Evolutionary conservation across 2,329 filamentous ascomycete species (phyloP), one percentile per base, ranked within the genome.

Genomic region (Pseudofabraea citricarpa): DNA sequence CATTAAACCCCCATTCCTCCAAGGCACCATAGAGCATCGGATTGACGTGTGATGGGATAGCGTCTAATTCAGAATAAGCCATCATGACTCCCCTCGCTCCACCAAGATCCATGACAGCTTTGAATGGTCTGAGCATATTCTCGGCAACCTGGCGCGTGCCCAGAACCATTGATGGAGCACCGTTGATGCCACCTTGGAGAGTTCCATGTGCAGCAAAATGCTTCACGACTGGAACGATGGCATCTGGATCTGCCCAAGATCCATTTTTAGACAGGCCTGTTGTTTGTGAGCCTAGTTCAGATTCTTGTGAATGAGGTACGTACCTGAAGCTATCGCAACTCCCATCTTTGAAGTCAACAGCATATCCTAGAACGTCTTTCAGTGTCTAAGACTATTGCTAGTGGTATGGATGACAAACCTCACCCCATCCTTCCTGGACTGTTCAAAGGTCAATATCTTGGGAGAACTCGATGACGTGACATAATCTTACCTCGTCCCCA

Each of bases 121-220:
- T 69, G 50, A 71, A 71, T 4, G 68, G 67, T 7, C 62, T 57
- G 5, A 71, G 50, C 39, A 70, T 63, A 43, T 70, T 64, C 36
- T 68, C 63, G 36, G 69, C 51, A 6, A 70, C 59, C 50, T 70
- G 65, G 4, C 68, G 61, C 23, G 64, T 68, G 1, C 68, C 68
- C 32, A 66, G 65, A 0, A 66, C 63, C 62, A 70, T 68, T 29
- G 66, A 70, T 4, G 68, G 68, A 1, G 66, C 65, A 2, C 65
- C 65, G 40, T 71, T 71, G 13, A 65, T 63, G 0, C 68, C 68
- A 6, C 60, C 62, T 43, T 70, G 67, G 0, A 65, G 66, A 19
- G 65, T 59, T 0, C 68, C 68, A 49, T 71, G 67, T 0, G 67
- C 68, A 0, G 68, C 68, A 49, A 71, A 71, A 50, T 71, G 68